Evolutionary conservation across 2,329 filamentous ascomycete species (phyloP), one percentile per base, ranked within the genome.

Genomic region (Scolecobasidium constrictum): DNA sequence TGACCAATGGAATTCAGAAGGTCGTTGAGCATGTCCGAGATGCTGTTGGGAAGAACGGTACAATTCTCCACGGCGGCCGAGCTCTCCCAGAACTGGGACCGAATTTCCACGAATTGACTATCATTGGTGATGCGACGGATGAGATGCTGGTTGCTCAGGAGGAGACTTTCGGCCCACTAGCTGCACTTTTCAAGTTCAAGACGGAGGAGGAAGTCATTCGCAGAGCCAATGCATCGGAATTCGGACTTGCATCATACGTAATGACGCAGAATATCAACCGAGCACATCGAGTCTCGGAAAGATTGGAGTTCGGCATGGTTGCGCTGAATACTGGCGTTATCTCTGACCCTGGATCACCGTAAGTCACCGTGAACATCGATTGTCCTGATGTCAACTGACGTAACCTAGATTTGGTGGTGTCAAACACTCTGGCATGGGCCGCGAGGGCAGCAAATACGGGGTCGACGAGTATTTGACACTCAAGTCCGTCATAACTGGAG

Each of bases 91-190:
- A 55, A 16, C 56, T 64, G 6, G 60, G 65, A 0, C 77, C 78
- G 3, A 84, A 80, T 59, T 86, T 83, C 65, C 81, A 83, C 58
- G 68, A 80, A 54, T 78, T 77, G 2, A 83, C 79, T 0, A 72
- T 83, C 44, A 69, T 83, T 34, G 69, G 69, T 0, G 70, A 71
- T 4, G 73, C 78, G 48, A 76, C 67, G 5, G 59, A 66, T 7
- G 67, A 76, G 2, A 81, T 82, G 77, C 55, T 66, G 47, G 64
- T 69, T 43, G 54, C 63, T 2, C 61, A 64, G 1, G 78, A 83
- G 50, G 79, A 83, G 59, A 75, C 71, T 0, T 83, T 83, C 51
- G 77, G 75, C 0, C 79, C 79, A 0, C 68, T 83, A 26, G 66
- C 72, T 19, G 78, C 77, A 0, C 57, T 83, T 38, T 78, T 78